These are phyloP conservation scores for Mycena vulgaris DNA, from an alignment of 768 basidiomycete genomes.

Conservation along the genomic window DNA sequence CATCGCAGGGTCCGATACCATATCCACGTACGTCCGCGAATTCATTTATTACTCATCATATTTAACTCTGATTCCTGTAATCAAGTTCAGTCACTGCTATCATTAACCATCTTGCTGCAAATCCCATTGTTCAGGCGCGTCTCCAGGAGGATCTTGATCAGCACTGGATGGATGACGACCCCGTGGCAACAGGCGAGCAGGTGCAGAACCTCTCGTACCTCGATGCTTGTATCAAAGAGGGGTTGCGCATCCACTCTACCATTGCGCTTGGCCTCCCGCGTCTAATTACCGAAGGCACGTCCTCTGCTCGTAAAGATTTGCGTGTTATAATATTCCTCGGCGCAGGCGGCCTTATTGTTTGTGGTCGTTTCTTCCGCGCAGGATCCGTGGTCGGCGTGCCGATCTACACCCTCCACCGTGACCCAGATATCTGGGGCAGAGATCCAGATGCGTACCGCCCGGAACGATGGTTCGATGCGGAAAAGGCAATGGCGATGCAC, in stretches of 20 bases:
- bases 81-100: conserved; percentile 89
- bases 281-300: no score
- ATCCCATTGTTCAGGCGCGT: conserved; percentile 75
- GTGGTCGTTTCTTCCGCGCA: conserved; percentile 72
- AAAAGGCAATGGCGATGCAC: conserved; percentile 69
- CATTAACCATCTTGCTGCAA: conserved; percentile 83
- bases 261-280: conserved; percentile 90
- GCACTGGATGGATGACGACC: conserved; percentile 70
- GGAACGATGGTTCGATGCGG: conserved; percentile 87
- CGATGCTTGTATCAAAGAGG: conserved; percentile 90
- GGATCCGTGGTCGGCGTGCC: conserved; percentile 88
- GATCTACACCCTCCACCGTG: conserved; percentile 87
- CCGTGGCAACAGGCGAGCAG: conserved; percentile 72
- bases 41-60: no score
- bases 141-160: conserved; percentile 85
- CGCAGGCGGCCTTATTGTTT: conserved; percentile 72
- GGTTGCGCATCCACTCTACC: conserved; percentile 87
- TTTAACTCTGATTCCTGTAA: neutral
- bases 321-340: neutral
- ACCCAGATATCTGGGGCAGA: conserved; percentile 79
- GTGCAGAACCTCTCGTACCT: conserved; percentile 85
- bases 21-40: conserved; percentile 86
- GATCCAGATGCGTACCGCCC: conserved; percentile 83
- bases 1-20: conserved; percentile 93
- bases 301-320: neutral